Evolutionary conservation across 345 rosid genomes (phyloP), one percentile per base, ranked within the genome.

Genomic region (Citrus australasica): DNA sequence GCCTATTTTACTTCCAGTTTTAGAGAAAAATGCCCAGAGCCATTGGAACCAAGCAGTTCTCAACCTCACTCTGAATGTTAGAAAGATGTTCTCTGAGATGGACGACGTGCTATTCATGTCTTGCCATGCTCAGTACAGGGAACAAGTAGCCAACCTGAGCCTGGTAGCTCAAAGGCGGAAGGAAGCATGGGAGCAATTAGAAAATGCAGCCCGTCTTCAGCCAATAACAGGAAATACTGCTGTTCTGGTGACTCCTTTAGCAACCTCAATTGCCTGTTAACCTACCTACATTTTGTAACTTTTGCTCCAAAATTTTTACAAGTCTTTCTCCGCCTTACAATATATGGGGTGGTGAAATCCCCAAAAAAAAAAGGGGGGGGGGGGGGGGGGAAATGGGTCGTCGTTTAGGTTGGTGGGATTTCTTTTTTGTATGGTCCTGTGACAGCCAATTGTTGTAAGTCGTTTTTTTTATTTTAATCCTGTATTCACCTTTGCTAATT

Each of bases 21-120:
- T 94, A 25, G 98, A 94, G 84, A 91, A 84, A 89, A 94, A 94
- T 63, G 84, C 86, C 17, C 88, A 76, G 14, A 83, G 46, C 81
- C 97, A 94, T 80, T 94, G 98, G 98, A 94, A 94, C 85, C 98
- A 82, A 16, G 88, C 92, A 0, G 97, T 94, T 78, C 90, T 88
- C 30, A 92, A 90, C 86, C 79, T 91, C 40, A 91, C 93, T 67
- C 79, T 87, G 67, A 91, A 89, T 55, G 87, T 94, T 32, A 81
- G 90, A 37, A 93, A 89, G 74, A 86, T 93, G 97, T 90, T 94
- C 82, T 82, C 88, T 0, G 97, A 94, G 80, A 94, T 93, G 94
- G 98, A 94, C 21, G 94, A 87, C 9, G 74, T 69, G 37, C 77
- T 94, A 78, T 94, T 87, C 87, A 60, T 84, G 51, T 85, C 94